Percentiles rank a stretch among this genome's conserved stretches.
phyloP scores from a whole-genome alignment of 2,329 filamentous ascomycete species.

The Stenocarpella maydis region DNA sequence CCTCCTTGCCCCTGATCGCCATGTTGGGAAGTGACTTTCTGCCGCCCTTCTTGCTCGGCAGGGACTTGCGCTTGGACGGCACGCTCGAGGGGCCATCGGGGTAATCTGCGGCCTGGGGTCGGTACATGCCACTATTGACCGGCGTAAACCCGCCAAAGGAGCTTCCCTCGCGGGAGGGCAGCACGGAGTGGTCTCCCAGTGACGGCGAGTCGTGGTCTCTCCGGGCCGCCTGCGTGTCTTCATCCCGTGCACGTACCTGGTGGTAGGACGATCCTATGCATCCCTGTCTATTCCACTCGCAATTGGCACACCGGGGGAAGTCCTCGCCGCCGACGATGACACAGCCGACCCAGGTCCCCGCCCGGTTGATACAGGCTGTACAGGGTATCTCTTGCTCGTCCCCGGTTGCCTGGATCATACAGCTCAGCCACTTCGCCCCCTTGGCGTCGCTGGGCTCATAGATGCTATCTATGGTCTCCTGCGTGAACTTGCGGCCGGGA shows the following conservation, averaged over 20 bases:
- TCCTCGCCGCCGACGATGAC: conserved; percentile 51
- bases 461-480: conserved; percentile 49
- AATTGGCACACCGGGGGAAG: conserved; percentile 60
- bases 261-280: conserved; percentile 34
- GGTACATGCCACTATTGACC: conserved; percentile 35
- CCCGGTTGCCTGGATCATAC: conserved; percentile 60
- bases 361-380: conserved; percentile 50
- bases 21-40: conserved; percentile 33
- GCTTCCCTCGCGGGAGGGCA: conserved; percentile 27
- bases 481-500: conserved; percentile 50
- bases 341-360: conserved; percentile 56
- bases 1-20: conserved; percentile 27
- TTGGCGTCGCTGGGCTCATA: conserved; percentile 53
- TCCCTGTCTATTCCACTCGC: conserved; percentile 55
- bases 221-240: conserved; percentile 3
- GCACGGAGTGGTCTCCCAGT: conserved; percentile 14
- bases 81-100: conserved; percentile 9
- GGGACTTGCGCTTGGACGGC: conserved; percentile 29
- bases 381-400: conserved; percentile 51
- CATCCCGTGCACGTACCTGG: conserved; percentile 27
- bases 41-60: conserved; percentile 30
- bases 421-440: conserved; percentile 55
- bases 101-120: background rate
- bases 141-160: conserved; percentile 38
- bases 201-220: conserved; percentile 11